Evolutionary conservation across 1,284 basidiomycete species (phyloP), one percentile per base, ranked within the genome.

Genomic region (Pseudozyma pruni): DNA sequence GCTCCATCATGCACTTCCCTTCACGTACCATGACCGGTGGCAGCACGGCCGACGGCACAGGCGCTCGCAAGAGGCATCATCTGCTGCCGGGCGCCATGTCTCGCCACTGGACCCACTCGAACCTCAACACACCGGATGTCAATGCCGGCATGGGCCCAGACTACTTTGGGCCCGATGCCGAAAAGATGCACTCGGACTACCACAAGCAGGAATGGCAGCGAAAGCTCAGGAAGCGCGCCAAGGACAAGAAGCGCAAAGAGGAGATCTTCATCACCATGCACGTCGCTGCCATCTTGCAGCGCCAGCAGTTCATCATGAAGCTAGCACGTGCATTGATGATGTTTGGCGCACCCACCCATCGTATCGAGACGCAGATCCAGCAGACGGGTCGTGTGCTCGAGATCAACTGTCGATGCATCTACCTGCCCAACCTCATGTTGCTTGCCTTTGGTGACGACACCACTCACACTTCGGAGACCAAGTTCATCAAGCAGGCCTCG

Each of bases 281-380:
- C 78, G 90, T 94, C 19, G 92, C 92, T 2, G 89, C 90, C 56
- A 90, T 94, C 69, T 86, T 94, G 43, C 88, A 90, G 75, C 87
- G 94, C 17, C 92, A 95, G 81, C 90, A 94, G 71, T 95, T 95
- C 84, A 86, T 96, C 59, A 85, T 94, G 81, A 95, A 95, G 85
- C 87, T 95, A 35, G 88, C 90, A 16, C 87, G 93, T 41, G 89
- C 92, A 8, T 88, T 96, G 85, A 94, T 95, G 92, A 94, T 94
- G 92, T 95, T 94, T 73, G 92, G 92, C 35, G 91, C 90, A 2
- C 93, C 93, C n/a, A 89, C 90, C 2, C 92, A 95, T 83, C 89
- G 93, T 42, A 86, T 95, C 41, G 91, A 90, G 79, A 88, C 91
- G 7, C 93, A 94, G 82, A 90, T 95, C 72, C 89, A 91, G 82